These are phyloP conservation scores for Scheffersomyces ergatensis DNA, from an alignment of 805 yeast species.

Conservation along the genomic window DNA sequence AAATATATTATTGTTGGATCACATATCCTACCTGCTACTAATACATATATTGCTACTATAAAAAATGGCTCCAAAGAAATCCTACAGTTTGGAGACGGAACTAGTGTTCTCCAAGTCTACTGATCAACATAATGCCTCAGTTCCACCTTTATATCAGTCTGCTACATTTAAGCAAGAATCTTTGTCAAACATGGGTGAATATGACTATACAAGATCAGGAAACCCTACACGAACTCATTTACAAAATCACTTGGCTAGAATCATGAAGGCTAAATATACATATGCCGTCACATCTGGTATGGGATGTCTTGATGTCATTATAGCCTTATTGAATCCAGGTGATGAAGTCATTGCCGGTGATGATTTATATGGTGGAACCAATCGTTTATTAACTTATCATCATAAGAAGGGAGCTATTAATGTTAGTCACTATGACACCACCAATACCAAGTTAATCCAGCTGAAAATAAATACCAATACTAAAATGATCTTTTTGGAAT, in stretches of 20 bases:
- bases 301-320: conserved; percentile 87
- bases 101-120: conserved; percentile 56
- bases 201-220: conserved; percentile 83
- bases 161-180: conserved; percentile 91
- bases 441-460: conserved; percentile 60
- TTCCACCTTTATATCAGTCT: conserved; percentile 86
- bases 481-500: conserved; percentile 80
- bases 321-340: conserved; percentile 73
- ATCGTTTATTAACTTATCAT: conserved; percentile 75
- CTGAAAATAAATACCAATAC: conserved; percentile 55
- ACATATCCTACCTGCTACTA: background rate
- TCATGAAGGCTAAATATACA: conserved; percentile 75
- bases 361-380: conserved; percentile 92
- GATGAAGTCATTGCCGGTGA: conserved; percentile 93
- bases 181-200: conserved; percentile 67
- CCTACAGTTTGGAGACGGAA: conserved; percentile 65
- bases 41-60: background rate
- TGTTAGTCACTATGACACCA: conserved; percentile 79
- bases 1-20: background rate
- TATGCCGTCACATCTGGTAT: conserved; percentile 88
- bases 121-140: conserved; percentile 77
- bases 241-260: conserved; percentile 72
- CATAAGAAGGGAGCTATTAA: conserved; percentile 60
- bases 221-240: conserved; percentile 86
- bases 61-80: conserved; percentile 22